Evolutionary conservation across 768 basidiomycete species (phyloP).

Genomic region (Hericium erinaceus): DNA sequence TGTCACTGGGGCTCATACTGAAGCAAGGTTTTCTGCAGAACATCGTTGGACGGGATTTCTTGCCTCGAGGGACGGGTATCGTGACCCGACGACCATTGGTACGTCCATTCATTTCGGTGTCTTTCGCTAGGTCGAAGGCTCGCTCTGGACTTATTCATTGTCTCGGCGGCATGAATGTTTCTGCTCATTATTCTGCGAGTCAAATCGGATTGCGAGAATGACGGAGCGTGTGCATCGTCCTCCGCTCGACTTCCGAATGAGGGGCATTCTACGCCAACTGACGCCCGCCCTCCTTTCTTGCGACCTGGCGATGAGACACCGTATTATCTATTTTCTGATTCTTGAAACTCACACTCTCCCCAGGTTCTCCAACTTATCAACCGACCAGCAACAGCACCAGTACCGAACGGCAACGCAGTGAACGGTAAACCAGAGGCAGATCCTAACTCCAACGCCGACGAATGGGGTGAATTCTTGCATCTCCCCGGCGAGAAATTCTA

Average conservation of each 20-base stretch:
- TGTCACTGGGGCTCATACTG: background rate
- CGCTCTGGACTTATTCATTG: background rate
- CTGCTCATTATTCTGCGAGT: too few species aligned
- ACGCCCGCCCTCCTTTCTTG: too few species aligned
- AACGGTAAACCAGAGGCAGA: constrained; percentile 36
- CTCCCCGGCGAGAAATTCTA: constrained; percentile 96
- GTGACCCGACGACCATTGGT: constrained; percentile 96
- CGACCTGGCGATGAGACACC: too few species aligned
- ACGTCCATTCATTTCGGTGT: constrained; percentile 19
- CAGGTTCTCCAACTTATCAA: constrained; percentile 94
- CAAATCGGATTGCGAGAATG: too few species aligned
- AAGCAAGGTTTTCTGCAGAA: constrained; percentile 45
- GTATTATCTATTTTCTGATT: constrained; percentile 1
- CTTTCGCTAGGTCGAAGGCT: background rate
- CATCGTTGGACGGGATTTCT: constrained; percentile 95
- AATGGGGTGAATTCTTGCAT: constrained; percentile 99
- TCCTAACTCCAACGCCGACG: constrained; percentile 79
- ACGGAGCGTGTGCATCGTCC: too few species aligned
- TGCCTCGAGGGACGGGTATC: constrained; percentile 98
- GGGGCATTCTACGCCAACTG: too few species aligned
- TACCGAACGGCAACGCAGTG: constrained; percentile 35
- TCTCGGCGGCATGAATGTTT: background rate
- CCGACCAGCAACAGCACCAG: constrained; percentile 45
- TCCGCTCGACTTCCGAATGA: too few species aligned
- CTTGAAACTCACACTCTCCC: background rate